Evolutionary conservation across 2,329 filamentous ascomycete genomes (phyloP).

Genomic region (Botrytis fragariae): DNA sequence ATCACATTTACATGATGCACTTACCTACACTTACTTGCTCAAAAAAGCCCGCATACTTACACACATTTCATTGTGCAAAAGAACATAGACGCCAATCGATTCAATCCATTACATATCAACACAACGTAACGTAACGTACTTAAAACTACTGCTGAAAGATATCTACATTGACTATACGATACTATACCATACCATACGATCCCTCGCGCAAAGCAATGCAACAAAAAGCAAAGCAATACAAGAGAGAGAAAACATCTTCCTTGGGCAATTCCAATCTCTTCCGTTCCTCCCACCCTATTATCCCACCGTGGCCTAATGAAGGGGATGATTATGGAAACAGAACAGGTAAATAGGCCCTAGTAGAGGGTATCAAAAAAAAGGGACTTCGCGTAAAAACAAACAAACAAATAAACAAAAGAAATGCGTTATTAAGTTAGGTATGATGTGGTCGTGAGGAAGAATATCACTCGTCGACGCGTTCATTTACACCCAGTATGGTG

Average conservation of each 20-base stretch:
- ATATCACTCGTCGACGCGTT: not conserved
- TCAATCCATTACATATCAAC: not conserved
- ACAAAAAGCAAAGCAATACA: not conserved
- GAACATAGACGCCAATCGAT: too few species aligned
- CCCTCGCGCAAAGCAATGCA: not conserved
- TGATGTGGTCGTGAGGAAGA: not conserved
- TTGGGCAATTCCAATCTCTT: not conserved
- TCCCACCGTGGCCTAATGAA: not conserved
- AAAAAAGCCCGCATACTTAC: too few species aligned
- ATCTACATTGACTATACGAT: not conserved
- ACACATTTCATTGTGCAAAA: too few species aligned
- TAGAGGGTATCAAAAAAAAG: slow-evolving; percentile 1
- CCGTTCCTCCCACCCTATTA: not conserved
- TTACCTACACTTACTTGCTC: too few species aligned
- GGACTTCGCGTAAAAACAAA: not conserved
- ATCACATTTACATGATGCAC: too few species aligned
- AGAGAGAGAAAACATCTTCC: not conserved
- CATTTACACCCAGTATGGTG: not conserved
- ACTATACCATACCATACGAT: not conserved
- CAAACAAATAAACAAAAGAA: not conserved
- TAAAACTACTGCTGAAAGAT: not conserved
- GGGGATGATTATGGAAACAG: not conserved
- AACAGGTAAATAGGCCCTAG: not conserved
- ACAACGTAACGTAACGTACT: not conserved
- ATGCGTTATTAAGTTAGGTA: not conserved